Base-by-base conservation (phyloP, 2,329 filamentous ascomycete genomes). In the Erysiphe neolycopersici region DNA sequence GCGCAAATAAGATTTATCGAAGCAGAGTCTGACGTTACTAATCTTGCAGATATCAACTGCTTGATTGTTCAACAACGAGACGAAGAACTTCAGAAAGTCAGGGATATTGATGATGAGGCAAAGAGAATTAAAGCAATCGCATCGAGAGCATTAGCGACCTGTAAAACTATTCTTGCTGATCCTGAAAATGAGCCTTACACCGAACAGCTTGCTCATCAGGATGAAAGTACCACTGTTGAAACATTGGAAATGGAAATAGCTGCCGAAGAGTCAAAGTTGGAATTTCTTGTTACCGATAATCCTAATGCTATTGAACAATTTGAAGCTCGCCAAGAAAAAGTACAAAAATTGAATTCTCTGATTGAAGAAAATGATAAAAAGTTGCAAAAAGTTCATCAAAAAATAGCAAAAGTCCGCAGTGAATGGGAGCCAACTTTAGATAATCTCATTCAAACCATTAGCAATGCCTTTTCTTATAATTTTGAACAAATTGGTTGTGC, bases 401-500 rank as follows among this genome's bases (percentile, higher is more conserved):
- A 69, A 40, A 87, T 93, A 47, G 59, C 63, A 0, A 66, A 73
- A 33, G 61, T 92, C 44, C 76, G 77, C 52, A 63, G 64, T 14
- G 65, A 70, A 48, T 98, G 84, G 81, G 89, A 95, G 59, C 84
- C 84, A 0, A 63, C 69, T 52, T 67, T 98, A 2, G 85, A 95
- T 51, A 66, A 64, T 18, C 67, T 98, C 2, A 69, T 94, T 36
- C 63, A 64, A 17, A 74, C 76, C 54, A 94, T 98, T 60, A 93
- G 82, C 56, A 73, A 82, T 41, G 85, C 85, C 0, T 98, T 98
- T 59, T 74, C 79, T 5, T 78, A 87, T 58, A 95, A 93, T 54
- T 95, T 98, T 58, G 73, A 82, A 54, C 78, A 87, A 57, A 95
- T 98, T 56, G 83, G 77, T 50, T 95, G 89, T 58, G 85, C 85